Evolutionary conservation across 371 early-diverging fungal genomes (phyloP).

Genomic region (Sporodiniella umbellata): DNA sequence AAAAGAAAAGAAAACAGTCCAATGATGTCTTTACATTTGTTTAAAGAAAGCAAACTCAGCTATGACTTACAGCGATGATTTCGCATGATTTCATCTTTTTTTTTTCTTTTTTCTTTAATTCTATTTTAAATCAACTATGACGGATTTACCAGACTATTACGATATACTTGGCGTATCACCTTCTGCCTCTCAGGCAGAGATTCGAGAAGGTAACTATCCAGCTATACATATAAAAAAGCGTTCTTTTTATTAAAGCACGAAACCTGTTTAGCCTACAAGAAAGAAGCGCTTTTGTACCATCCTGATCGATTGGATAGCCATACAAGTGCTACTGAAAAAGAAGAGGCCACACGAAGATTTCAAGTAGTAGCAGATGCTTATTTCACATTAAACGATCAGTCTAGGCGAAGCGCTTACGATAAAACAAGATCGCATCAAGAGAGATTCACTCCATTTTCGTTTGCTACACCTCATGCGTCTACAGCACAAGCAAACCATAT

Average conservation of each 20-base stretch:
- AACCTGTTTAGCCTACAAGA: slow-evolving; percentile 63
- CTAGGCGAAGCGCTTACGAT: slow-evolving; percentile 76
- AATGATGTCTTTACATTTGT: no score
- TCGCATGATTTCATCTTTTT: neutral
- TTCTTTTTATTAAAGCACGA: no score
- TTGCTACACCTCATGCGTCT: slow-evolving; percentile 18
- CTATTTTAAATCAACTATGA: slow-evolving; percentile 12
- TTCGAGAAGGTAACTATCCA: slow-evolving; percentile 20
- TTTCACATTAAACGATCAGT: slow-evolving; percentile 69
- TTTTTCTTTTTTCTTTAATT: neutral
- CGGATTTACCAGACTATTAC: slow-evolving; percentile 26
- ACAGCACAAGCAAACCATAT: slow-evolving; percentile 21
- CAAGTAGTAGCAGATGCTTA: slow-evolving; percentile 80
- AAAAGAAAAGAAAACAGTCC: no score
- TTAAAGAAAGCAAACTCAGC: no score
- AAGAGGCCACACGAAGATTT: slow-evolving; percentile 74
- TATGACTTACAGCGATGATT: neutral
- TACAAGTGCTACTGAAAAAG: slow-evolving; percentile 55
- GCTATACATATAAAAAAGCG: neutral
- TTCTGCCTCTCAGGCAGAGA: slow-evolving; percentile 20
- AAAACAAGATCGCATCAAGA: slow-evolving; percentile 45
- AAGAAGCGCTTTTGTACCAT: slow-evolving; percentile 67
- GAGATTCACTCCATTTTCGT: slow-evolving; percentile 8
- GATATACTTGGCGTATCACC: slow-evolving; percentile 14
- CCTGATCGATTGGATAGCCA: slow-evolving; percentile 69